Evolutionary conservation across 768 basidiomycete species (phyloP).

Genomic region (Saitozyma podzolica): DNA sequence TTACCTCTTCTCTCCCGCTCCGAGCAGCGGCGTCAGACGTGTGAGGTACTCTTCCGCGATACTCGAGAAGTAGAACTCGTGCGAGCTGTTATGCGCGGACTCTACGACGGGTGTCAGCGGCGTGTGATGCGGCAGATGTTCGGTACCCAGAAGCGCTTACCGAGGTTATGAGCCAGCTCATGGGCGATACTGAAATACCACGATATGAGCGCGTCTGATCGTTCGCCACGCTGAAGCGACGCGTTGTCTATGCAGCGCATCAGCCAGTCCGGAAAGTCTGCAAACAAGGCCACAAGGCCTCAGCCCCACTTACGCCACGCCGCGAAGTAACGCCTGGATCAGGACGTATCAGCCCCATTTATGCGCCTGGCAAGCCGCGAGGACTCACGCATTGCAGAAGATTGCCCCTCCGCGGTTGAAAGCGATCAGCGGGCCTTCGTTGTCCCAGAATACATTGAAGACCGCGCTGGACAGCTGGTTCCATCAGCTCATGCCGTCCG

Average conservation of each 20-base stretch:
- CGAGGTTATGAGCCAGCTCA: slow-evolving; percentile 53
- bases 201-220: slow-evolving; percentile 70
- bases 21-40: slow-evolving; percentile 30
- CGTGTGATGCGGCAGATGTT: neutral
- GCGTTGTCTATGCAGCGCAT: slow-evolving; percentile 62
- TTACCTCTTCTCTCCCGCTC: too few species aligned
- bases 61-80: slow-evolving; percentile 91
- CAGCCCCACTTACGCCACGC: slow-evolving; percentile 73
- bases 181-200: slow-evolving; percentile 94
- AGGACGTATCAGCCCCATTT: neutral
- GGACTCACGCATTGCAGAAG: slow-evolving; percentile 73
- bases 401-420: slow-evolving; percentile 89
- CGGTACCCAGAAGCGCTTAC: slow-evolving; percentile 15
- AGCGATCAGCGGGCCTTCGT: slow-evolving; percentile 76
- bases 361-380: too few species aligned
- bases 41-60: slow-evolving; percentile 68
- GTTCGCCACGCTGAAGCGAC: slow-evolving; percentile 61
- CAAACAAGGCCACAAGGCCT: neutral
- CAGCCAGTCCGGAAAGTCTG: too few species aligned
- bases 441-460: slow-evolving; percentile 84
- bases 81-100: slow-evolving; percentile 75
- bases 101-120: slow-evolving; percentile 10
- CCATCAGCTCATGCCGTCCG: neutral
- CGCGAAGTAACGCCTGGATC: slow-evolving; percentile 68
- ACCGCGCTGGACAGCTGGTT: slow-evolving; percentile 64